phyloP scores from a whole-genome alignment of 192 early-diverging fungal genomes.

The Chytriomyces confervae region DNA sequence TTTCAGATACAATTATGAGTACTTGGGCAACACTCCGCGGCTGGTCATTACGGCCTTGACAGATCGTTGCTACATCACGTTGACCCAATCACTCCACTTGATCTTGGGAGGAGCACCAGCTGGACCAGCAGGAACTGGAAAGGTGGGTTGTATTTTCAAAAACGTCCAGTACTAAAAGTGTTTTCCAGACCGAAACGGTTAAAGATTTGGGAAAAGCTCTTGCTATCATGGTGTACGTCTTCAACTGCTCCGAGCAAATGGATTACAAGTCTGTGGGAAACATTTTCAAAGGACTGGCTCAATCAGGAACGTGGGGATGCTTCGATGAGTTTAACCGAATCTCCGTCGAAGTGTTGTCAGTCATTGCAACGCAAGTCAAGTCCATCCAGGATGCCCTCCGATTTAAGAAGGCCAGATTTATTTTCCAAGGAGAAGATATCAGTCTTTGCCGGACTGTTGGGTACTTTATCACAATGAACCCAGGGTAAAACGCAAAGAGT shows the following conservation, averaged over 20 bases:
- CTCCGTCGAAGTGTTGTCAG: constrained; percentile 69
- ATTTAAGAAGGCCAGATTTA: constrained; percentile 69
- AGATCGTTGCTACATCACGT: constrained; percentile 71
- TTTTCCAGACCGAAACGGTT: constrained; percentile 61
- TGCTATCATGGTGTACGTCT: constrained; percentile 73
- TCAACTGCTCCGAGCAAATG: constrained; percentile 75
- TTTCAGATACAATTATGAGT: constrained; percentile 70
- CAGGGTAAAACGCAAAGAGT: constrained; percentile 33
- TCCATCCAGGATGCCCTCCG: constrained; percentile 69
- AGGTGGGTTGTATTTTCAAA: constrained; percentile 2
- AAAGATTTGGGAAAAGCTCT: constrained; percentile 72
- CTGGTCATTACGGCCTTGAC: constrained; percentile 69
- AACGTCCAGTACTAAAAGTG: constrained; percentile 1
- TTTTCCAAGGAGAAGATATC: constrained; percentile 73
- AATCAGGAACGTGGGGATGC: constrained; percentile 71
- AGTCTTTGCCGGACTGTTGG: constrained; percentile 62
- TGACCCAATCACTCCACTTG: constrained; percentile 69
- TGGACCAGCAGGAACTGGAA: constrained; percentile 64
- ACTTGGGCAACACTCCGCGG: constrained; percentile 70
- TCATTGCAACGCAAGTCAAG: constrained; percentile 71
- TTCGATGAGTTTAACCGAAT: constrained; percentile 73
- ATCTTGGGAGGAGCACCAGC: constrained; percentile 73
- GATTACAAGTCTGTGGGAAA: constrained; percentile 73
- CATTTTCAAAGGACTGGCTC: constrained; percentile 71
- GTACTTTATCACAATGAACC: constrained; percentile 71